Conservation (phyloP, 2,329 filamentous ascomycete species). For the Calonectria pseudoreteaudii region DNA sequence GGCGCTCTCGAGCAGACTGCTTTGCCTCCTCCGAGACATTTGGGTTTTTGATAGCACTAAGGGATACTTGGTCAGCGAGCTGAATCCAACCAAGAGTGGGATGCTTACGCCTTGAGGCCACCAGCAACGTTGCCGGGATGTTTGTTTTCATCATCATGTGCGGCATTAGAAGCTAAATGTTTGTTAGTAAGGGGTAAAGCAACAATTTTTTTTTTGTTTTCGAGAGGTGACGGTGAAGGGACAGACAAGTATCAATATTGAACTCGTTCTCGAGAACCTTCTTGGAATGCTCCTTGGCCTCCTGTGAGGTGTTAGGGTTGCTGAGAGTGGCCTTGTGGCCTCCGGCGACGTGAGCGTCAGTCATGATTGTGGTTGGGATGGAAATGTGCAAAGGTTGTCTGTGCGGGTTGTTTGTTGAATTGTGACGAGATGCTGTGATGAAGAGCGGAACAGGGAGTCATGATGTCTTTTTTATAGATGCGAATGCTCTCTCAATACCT, state of each 20-base stretch:
- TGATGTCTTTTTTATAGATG: constrained; percentile 31
- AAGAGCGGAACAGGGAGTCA: background rate
- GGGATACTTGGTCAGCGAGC: constrained; percentile 32
- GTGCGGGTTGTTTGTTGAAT: background rate
- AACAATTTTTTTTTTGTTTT: background rate
- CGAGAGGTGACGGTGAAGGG: background rate
- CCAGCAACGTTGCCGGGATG: constrained; percentile 66
- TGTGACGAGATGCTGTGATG: background rate
- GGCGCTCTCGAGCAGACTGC: constrained; percentile 63
- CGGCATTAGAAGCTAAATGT: constrained; percentile 42
- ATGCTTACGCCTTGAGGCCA: constrained; percentile 62
- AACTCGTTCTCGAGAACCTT: constrained; percentile 64
- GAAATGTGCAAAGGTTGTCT: background rate
- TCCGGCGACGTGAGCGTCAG: constrained; percentile 64
- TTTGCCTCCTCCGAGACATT: constrained; percentile 68
- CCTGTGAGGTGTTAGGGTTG: constrained; percentile 67
- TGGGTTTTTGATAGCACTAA: constrained; percentile 65
- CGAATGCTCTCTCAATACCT: background rate
- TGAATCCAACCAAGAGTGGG: no score
- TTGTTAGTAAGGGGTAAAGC: background rate
- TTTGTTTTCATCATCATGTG: constrained; percentile 55
- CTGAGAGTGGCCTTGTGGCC: constrained; percentile 71
- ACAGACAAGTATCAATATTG: constrained; percentile 54
- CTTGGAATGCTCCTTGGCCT: constrained; percentile 67
- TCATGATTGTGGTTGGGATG: constrained; percentile 51